Conservation (phyloP, 495 filamentous ascomycete species). For the Aspergillus incahuasiensis region DNA sequence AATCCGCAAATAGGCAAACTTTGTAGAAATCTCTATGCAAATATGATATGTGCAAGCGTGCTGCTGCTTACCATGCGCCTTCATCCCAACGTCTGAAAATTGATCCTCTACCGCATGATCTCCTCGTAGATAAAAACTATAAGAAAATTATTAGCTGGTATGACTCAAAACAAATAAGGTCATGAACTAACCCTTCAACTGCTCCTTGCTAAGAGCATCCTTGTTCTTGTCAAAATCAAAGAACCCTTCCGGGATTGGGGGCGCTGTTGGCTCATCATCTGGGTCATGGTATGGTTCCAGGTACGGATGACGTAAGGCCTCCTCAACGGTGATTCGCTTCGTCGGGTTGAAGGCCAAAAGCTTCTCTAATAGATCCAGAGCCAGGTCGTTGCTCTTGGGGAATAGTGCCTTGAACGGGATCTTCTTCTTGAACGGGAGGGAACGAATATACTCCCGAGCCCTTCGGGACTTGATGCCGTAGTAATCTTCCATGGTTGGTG, state of each 20-base stretch:
- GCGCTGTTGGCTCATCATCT: slow-evolving; percentile 95
- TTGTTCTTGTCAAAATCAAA: slow-evolving; percentile 99
- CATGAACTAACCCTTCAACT: slow-evolving; percentile 72
- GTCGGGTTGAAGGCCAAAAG: slow-evolving; percentile 96
- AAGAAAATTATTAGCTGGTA: slow-evolving; percentile 6
- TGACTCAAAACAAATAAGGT: neutral
- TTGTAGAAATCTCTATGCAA: slow-evolving; percentile 17
- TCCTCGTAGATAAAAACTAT: slow-evolving; percentile 91
- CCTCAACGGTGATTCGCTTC: slow-evolving; percentile 97
- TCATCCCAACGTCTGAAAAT: neutral
- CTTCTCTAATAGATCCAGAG: slow-evolving; percentile 91
- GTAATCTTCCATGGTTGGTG: slow-evolving; percentile 99
- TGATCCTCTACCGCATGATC: slow-evolving; percentile 80
- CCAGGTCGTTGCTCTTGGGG: slow-evolving; percentile 91
- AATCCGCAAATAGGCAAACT: slow-evolving; percentile 15
- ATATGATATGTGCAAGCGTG: slow-evolving; percentile 18
- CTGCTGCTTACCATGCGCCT: slow-evolving; percentile 2
- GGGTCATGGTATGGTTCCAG: slow-evolving; percentile 99
- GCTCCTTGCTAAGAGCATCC: slow-evolving; percentile 96
- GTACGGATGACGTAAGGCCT: slow-evolving; percentile 95
- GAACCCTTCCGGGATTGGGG: slow-evolving; percentile 96
- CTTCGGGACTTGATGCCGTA: slow-evolving; percentile 99
- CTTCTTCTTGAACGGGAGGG: slow-evolving; percentile 99
- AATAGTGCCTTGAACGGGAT: slow-evolving; percentile 96
- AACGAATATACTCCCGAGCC: slow-evolving; percentile 97